Percentiles rank a stretch among this genome's conserved stretches.
Conservation (phyloP, 768 basidiomycete genomes). For the Rubroboletus satanas region DNA sequence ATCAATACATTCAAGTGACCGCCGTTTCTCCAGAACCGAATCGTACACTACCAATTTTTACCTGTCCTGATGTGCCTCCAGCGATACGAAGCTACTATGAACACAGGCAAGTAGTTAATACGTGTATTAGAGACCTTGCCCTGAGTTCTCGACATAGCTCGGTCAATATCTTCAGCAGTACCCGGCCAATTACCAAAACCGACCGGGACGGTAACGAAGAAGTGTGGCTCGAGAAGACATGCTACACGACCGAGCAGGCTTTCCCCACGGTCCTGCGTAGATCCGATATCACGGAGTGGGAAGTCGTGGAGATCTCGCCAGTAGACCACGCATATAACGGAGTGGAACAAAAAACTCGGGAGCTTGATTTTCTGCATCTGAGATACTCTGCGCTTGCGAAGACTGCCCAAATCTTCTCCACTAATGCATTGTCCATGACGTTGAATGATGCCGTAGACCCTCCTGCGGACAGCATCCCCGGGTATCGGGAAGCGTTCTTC, state of each 20-base stretch:
- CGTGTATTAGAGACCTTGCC: background rate
- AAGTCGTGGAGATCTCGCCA: slow-evolving; percentile 77
- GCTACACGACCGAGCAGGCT: slow-evolving; percentile 78
- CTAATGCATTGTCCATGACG: slow-evolving; percentile 80
- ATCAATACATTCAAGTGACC: slow-evolving; percentile 87
- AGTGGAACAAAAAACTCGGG: slow-evolving; percentile 75
- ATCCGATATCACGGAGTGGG: slow-evolving; percentile 74
- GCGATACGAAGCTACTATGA: slow-evolving; percentile 85
- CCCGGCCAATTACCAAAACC: slow-evolving; percentile 61
- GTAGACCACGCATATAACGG: slow-evolving; percentile 80
- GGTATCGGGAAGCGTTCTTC: slow-evolving; percentile 77
- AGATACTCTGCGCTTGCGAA: slow-evolving; percentile 79
- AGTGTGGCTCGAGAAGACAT: slow-evolving; percentile 86
- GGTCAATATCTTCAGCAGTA: slow-evolving; percentile 78
- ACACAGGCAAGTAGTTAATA: slow-evolving; percentile 53
- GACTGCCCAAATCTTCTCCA: slow-evolving; percentile 66
- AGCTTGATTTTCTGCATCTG: slow-evolving; percentile 61
- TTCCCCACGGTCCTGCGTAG: slow-evolving; percentile 91
- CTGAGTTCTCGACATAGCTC: slow-evolving; percentile 46
- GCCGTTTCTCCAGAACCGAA: slow-evolving; percentile 85
- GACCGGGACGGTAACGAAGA: slow-evolving; percentile 67
- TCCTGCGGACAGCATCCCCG: slow-evolving; percentile 66
- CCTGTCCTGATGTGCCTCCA: slow-evolving; percentile 76
- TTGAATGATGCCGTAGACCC: slow-evolving; percentile 87
- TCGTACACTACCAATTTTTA: slow-evolving; percentile 71